These are phyloP conservation scores for Phytophthora macrochlamydospora DNA, from an alignment of 352 stramenopile genomes.

Conservation along the genomic window DNA sequence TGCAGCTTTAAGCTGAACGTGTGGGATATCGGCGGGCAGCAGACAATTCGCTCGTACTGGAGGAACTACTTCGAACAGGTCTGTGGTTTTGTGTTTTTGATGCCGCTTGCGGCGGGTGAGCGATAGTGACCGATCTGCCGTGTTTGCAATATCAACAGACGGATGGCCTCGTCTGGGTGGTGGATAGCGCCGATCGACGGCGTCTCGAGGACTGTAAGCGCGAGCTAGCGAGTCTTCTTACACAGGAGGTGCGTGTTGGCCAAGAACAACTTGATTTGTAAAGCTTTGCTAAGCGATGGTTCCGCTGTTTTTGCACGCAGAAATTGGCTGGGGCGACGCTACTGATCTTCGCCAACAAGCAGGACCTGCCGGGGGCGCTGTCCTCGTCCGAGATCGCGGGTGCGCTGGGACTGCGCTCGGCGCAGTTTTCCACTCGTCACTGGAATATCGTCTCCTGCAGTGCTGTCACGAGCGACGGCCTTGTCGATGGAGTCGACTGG, in stretches of 20 bases:
- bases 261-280: too few relatives aligned
- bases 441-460: slow-evolving; percentile 96
- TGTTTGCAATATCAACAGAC: slow-evolving; percentile 63
- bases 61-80: slow-evolving; percentile 99
- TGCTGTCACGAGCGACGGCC: slow-evolving; percentile 94
- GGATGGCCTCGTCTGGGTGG: slow-evolving; percentile 99
- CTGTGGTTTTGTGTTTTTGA: not conserved
- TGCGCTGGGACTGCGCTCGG: slow-evolving; percentile 81
- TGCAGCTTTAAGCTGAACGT: slow-evolving; percentile 97
- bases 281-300: not conserved
- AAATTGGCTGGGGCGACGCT: slow-evolving; percentile 98
- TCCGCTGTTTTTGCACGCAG: slow-evolving; percentile 41
- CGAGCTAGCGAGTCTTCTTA: slow-evolving; percentile 90
- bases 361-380: slow-evolving; percentile 95
- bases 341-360: slow-evolving; percentile 99
- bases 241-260: slow-evolving; percentile 74
- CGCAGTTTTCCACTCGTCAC: slow-evolving; percentile 86
- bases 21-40: slow-evolving; percentile 99
- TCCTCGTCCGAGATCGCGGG: slow-evolving; percentile 91
- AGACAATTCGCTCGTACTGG: slow-evolving; percentile 99
- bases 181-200: slow-evolving; percentile 95
- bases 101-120: not conserved
- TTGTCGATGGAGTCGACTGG: slow-evolving; percentile 98
- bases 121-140: not conserved
- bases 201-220: slow-evolving; percentile 94